Conservation (phyloP, 1,284 basidiomycete species). For the Earliella scabrosa region DNA sequence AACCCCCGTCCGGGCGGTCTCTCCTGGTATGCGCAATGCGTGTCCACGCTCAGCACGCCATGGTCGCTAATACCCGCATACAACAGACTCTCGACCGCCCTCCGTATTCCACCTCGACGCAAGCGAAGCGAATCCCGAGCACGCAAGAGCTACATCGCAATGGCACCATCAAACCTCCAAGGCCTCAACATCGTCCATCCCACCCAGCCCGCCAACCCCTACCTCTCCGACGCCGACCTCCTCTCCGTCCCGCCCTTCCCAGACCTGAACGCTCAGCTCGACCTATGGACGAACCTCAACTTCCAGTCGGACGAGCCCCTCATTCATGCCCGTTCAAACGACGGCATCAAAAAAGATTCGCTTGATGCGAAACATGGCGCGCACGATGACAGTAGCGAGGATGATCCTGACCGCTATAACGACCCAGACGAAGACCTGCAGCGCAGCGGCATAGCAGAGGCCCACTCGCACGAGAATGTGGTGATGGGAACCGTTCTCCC, state of each 20-base stretch:
- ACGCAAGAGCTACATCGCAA: slow-evolving; percentile 26
- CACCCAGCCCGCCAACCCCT: slow-evolving; percentile 45
- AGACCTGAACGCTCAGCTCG: slow-evolving; percentile 78
- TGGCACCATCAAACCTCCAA: slow-evolving; percentile 68
- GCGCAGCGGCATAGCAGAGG: slow-evolving; percentile 50
- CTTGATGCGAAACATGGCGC: slow-evolving; percentile 22
- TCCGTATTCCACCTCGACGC: neutral
- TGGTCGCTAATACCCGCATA: neutral
- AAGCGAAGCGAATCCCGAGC: slow-evolving; percentile 12
- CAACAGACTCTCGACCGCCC: neutral
- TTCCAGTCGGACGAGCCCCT: slow-evolving; percentile 78
- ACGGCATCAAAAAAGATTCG: slow-evolving; percentile 22
- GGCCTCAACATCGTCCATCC: slow-evolving; percentile 78
- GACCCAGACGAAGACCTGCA: slow-evolving; percentile 51
- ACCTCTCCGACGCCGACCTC: slow-evolving; percentile 56
- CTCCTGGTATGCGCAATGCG: slow-evolving; percentile 13
- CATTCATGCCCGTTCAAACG: slow-evolving; percentile 27
- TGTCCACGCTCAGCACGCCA: neutral
- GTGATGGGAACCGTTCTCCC: slow-evolving; percentile 47
- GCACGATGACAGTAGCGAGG: slow-evolving; percentile 39
- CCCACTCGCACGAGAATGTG: slow-evolving; percentile 62
- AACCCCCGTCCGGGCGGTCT: neutral
- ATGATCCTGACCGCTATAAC: slow-evolving; percentile 35
- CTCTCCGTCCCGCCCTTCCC: slow-evolving; percentile 65
- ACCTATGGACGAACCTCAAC: slow-evolving; percentile 81